Evolutionary conservation across 805 yeast genomes (phyloP).

Genomic region (Yarrowia bubula): DNA sequence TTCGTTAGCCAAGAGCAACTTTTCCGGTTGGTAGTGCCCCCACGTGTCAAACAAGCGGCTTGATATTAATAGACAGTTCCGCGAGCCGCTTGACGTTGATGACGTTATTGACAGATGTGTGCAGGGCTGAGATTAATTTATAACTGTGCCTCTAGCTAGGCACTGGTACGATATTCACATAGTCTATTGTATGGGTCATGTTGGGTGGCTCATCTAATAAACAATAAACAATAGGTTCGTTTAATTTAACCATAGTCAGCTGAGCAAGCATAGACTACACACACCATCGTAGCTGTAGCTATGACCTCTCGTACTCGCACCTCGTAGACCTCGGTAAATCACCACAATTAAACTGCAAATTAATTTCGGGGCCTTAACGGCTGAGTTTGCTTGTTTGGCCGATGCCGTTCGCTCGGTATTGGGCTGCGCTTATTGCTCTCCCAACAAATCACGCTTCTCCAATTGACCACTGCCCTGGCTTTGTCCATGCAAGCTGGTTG

Average conservation of each 20-base stretch:
- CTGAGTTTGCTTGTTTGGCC: not conserved
- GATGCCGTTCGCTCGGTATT: not conserved
- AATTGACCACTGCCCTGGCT: slow-evolving; percentile 6
- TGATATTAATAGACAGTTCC: too few relatives aligned
- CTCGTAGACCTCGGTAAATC: too few relatives aligned
- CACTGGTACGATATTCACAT: not conserved
- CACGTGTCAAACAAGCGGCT: too few relatives aligned
- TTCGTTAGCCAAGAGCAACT: slow-evolving; percentile 30
- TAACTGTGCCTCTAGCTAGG: too few relatives aligned
- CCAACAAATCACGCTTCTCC: not conserved
- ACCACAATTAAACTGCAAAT: not conserved
- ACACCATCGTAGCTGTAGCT: not conserved
- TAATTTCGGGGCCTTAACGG: not conserved
- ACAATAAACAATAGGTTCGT: not conserved
- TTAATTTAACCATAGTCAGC: slow-evolving; percentile 5
- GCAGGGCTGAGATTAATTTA: too few relatives aligned
- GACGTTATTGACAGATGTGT: too few relatives aligned
- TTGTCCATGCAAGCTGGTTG: not conserved
- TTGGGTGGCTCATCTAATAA: not conserved
- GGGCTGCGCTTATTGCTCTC: not conserved
- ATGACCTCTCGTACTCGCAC: too few relatives aligned
- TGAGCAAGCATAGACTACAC: not conserved
- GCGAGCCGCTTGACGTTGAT: too few relatives aligned
- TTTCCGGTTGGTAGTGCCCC: slow-evolving; percentile 32
- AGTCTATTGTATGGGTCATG: not conserved